Percentiles rank a stretch among this genome's conserved stretches.
phyloP scores from a whole-genome alignment of 345 rosid species.

The Barbarea vulgaris region DNA sequence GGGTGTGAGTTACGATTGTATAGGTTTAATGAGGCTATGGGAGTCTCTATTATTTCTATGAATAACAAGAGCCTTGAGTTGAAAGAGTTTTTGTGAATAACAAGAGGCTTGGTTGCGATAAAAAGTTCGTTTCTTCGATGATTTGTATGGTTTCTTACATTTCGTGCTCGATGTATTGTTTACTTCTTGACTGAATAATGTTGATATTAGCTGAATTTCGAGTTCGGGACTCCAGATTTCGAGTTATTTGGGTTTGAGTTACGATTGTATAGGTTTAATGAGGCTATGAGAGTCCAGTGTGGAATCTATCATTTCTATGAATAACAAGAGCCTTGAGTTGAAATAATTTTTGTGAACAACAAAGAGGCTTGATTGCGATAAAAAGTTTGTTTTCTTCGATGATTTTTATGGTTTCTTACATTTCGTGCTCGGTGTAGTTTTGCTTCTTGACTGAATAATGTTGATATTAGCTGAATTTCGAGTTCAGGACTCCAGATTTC shows the following conservation, averaged over 20 bases:
- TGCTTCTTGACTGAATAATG: background rate
- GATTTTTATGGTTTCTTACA: background rate
- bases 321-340: background rate
- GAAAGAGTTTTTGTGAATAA: no score
- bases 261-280: background rate
- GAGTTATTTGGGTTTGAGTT: background rate
- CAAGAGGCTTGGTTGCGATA: no score
- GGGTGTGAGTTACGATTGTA: background rate
- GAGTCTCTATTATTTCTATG: background rate
- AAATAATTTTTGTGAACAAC: no score
- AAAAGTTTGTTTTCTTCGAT: no score
- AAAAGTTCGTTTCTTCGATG: background rate
- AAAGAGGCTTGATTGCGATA: no score
- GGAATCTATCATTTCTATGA: background rate
- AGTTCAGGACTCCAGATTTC: background rate
- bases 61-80: background rate
- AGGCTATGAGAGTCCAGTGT: background rate
- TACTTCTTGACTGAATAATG: background rate
- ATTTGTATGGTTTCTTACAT: background rate
- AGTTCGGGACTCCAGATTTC: background rate
- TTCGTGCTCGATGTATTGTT: background rate
- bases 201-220: background rate
- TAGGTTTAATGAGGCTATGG: background rate
- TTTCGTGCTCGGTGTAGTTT: background rate
- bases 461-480: background rate